These are phyloP conservation scores for Colletotrichum tanaceti DNA, from an alignment of 2,329 filamentous ascomycete species.

Conservation along the genomic window DNA sequence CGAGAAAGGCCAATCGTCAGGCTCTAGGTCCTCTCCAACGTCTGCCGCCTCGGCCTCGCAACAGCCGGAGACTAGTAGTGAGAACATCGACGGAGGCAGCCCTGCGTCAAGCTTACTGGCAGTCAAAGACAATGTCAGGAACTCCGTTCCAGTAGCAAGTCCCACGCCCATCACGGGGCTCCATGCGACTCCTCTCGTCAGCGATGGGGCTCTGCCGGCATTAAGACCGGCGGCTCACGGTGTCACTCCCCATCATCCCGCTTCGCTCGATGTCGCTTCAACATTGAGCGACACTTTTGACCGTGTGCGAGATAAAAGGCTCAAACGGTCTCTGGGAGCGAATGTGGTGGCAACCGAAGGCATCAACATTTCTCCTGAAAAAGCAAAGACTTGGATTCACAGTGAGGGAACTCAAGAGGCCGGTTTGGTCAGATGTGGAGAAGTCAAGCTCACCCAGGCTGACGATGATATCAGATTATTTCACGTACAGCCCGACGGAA, in stretches of 20 bases:
- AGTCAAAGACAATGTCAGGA: neutral
- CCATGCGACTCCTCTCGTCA: neutral
- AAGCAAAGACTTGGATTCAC: constrained; percentile 46
- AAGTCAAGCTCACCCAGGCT: neutral
- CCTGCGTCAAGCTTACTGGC: neutral
- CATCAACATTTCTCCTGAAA: constrained; percentile 45
- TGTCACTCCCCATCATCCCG: neutral
- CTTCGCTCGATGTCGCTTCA: constrained; percentile 44
- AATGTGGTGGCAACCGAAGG: constrained; percentile 44
- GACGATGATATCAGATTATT: constrained; percentile 43
- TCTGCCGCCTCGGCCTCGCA: constrained; percentile 2
- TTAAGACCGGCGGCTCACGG: neutral
- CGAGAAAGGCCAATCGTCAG: constrained; percentile 37
- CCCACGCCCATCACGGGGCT: neutral
- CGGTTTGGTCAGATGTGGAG: neutral
- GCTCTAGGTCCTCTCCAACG: constrained; percentile 31
- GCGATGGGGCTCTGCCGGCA: neutral
- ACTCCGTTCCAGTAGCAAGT: neutral
- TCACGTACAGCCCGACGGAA: constrained; percentile 46
- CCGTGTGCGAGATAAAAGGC: constrained; percentile 44
- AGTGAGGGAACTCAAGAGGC: constrained; percentile 40
- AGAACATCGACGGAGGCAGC: neutral
- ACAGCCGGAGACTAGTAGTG: neutral
- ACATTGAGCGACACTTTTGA: constrained; percentile 47
- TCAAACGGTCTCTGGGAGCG: constrained; percentile 41